These are phyloP conservation scores for Kwoniella shivajii DNA, from an alignment of 1,284 basidiomycete species.

Conservation along the genomic window DNA sequence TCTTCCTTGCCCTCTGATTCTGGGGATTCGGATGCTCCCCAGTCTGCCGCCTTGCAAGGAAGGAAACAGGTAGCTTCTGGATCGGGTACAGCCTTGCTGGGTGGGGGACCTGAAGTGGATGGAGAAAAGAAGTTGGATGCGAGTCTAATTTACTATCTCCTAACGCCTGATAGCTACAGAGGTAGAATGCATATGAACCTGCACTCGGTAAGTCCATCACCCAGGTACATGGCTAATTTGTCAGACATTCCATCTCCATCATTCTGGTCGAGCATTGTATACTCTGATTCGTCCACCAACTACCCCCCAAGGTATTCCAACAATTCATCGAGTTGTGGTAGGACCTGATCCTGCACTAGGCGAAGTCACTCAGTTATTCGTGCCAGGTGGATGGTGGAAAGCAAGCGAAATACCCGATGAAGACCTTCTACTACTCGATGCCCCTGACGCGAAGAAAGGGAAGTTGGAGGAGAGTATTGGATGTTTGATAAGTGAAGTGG, in stretches of 20 bases:
- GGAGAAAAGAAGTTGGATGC: constrained; percentile 22
- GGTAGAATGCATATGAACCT: constrained; percentile 50
- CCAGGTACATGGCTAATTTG: not conserved
- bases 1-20: constrained; percentile 19
- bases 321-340: constrained; percentile 41
- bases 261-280: constrained; percentile 46
- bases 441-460: constrained; percentile 5
- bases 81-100: constrained; percentile 18
- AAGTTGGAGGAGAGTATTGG: constrained; percentile 36
- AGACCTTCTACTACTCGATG: constrained; percentile 32
- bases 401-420: constrained; percentile 46
- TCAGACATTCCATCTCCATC: constrained; percentile 47
- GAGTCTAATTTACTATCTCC: constrained; percentile 47
- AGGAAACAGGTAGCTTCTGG: constrained; percentile 24
- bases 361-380: constrained; percentile 47
- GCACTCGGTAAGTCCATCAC: constrained; percentile 30
- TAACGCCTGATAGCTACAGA: constrained; percentile 35
- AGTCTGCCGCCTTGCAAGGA: constrained; percentile 11
- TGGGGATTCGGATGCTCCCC: constrained; percentile 7
- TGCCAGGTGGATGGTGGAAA: constrained; percentile 53
- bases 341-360: constrained; percentile 35
- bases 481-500: constrained; percentile 49
- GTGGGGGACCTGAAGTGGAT: not conserved
- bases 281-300: constrained; percentile 43
- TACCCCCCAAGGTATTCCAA: constrained; percentile 17